Percentiles rank a stretch among this genome's conserved stretches.
phyloP scores from a whole-genome alignment of 352 stramenopile species.

The Phytophthora hybrid region DNA sequence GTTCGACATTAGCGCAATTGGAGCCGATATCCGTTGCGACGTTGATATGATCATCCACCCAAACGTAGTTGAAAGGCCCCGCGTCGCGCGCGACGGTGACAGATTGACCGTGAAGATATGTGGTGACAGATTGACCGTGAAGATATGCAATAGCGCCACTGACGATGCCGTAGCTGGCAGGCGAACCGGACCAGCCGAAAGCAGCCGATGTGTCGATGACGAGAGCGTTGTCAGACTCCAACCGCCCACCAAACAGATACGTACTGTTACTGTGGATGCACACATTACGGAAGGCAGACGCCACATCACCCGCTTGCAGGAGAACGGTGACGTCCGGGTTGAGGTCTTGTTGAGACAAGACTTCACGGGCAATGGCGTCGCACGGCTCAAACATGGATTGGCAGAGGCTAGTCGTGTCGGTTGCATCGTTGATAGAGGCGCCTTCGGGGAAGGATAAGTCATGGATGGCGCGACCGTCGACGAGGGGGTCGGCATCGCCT shows the following conservation, averaged over 20 bases:
- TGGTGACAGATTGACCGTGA: slow-evolving; percentile 6
- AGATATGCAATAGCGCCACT: slow-evolving; percentile 20
- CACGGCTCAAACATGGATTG: slow-evolving; percentile 9
- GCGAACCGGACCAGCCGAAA: slow-evolving; percentile 36
- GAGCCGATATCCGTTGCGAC: slow-evolving; percentile 5
- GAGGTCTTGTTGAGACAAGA: background rate
- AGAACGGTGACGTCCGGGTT: background rate
- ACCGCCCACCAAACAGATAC: slow-evolving; percentile 6
- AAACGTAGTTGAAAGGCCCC: slow-evolving; percentile 25
- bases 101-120: no score
- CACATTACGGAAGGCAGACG: slow-evolving; percentile 20
- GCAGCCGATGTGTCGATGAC: slow-evolving; percentile 35
- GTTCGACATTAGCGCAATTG: slow-evolving; percentile 13
- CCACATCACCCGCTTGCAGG: slow-evolving; percentile 14
- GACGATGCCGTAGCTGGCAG: slow-evolving; percentile 19
- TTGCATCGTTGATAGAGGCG: slow-evolving; percentile 21
- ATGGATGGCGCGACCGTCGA: slow-evolving; percentile 18
- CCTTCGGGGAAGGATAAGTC: slow-evolving; percentile 25
- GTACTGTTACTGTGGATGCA: slow-evolving; percentile 14
- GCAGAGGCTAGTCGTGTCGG: background rate
- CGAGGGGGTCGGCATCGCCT: background rate
- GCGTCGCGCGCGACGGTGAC: background rate
- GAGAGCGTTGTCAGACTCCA: slow-evolving; percentile 10
- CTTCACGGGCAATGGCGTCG: slow-evolving; percentile 6
- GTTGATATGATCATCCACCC: no score